Conservation (phyloP, 768 basidiomycete genomes). For the Mycena galopus region DNA sequence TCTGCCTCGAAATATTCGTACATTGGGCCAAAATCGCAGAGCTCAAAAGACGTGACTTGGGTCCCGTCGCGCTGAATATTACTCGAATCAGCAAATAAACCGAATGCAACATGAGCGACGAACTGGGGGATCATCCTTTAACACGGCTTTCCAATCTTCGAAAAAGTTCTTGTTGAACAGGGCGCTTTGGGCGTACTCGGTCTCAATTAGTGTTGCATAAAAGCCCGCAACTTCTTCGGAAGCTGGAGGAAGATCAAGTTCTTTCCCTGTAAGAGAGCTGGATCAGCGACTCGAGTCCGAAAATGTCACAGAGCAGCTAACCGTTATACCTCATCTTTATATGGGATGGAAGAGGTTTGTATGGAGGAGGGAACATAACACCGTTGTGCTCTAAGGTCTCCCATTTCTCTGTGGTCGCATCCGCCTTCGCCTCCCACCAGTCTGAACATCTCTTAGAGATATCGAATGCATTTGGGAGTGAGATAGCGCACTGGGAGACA, state of each 20-base stretch:
- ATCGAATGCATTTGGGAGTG: too few relatives aligned
- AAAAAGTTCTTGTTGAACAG: slow-evolving; percentile 97
- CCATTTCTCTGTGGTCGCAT: too few relatives aligned
- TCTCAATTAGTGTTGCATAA: slow-evolving; percentile 94
- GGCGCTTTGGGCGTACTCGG: slow-evolving; percentile 90
- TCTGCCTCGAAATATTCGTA: slow-evolving; percentile 92
- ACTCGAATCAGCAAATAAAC: not conserved
- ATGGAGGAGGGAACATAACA: slow-evolving; percentile 96
- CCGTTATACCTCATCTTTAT: slow-evolving; percentile 98
- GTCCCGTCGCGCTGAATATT: slow-evolving; percentile 75
- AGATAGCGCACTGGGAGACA: too few relatives aligned
- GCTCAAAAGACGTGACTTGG: slow-evolving; percentile 79
- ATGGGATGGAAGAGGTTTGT: slow-evolving; percentile 83
- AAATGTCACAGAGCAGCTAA: slow-evolving; percentile 50
- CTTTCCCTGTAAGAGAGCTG: slow-evolving; percentile 68
- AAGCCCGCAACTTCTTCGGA: slow-evolving; percentile 98
- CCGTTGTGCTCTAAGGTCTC: slow-evolving; percentile 94
- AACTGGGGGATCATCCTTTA: slow-evolving; percentile 89
- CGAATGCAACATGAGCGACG: slow-evolving; percentile 46
- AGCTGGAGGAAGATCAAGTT: slow-evolving; percentile 82
- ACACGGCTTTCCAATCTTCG: slow-evolving; percentile 83
- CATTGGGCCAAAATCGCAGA: slow-evolving; percentile 96
- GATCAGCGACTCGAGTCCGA: slow-evolving; percentile 5
- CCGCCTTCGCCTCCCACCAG: too few relatives aligned
- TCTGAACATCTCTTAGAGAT: too few relatives aligned